phyloP scores from a whole-genome alignment of 129 eudicot genomes.

The Rutidosis leptorrhynchoides region DNA sequence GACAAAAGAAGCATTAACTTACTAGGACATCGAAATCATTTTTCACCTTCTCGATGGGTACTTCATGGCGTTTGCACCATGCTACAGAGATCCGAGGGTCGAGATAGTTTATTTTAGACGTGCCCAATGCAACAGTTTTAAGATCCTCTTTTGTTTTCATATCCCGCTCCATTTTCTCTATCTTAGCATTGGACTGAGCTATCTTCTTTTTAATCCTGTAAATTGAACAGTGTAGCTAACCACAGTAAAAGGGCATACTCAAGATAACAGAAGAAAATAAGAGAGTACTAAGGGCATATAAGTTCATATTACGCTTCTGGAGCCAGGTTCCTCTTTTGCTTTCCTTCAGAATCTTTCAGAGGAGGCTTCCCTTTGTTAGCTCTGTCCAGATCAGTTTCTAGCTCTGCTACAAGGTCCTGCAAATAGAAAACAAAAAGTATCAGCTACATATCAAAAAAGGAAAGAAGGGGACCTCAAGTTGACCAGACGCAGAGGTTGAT shows the following conservation, averaged over 20 bases:
- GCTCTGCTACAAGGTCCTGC: constrained; percentile 61
- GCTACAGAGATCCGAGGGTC: constrained; percentile 98
- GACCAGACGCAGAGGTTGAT: no score
- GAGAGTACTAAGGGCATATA: neutral
- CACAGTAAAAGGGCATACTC: no score
- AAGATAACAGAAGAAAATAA: no score
- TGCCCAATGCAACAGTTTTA: constrained; percentile 91
- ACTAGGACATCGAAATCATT: no score
- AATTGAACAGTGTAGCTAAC: constrained; percentile 7
- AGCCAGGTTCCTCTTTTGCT: constrained; percentile 64
- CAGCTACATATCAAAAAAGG: no score
- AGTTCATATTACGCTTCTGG: constrained; percentile 70
- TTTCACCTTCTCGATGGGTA: constrained; percentile 93
- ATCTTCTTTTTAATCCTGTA: constrained; percentile 81
- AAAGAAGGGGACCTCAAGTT: no score
- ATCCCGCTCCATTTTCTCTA: constrained; percentile 85
- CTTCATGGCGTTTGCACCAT: constrained; percentile 96
- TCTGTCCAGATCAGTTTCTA: constrained; percentile 62
- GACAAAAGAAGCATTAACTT: no score
- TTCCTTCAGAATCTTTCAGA: constrained; percentile 66
- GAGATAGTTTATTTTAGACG: constrained; percentile 88
- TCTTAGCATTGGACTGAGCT: constrained; percentile 54
- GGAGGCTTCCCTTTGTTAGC: constrained; percentile 95
- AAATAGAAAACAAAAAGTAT: no score
- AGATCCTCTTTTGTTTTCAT: constrained; percentile 79